These are phyloP conservation scores for Fusarium siculi DNA, from an alignment of 2,329 filamentous ascomycete genomes.

Conservation along the genomic window DNA sequence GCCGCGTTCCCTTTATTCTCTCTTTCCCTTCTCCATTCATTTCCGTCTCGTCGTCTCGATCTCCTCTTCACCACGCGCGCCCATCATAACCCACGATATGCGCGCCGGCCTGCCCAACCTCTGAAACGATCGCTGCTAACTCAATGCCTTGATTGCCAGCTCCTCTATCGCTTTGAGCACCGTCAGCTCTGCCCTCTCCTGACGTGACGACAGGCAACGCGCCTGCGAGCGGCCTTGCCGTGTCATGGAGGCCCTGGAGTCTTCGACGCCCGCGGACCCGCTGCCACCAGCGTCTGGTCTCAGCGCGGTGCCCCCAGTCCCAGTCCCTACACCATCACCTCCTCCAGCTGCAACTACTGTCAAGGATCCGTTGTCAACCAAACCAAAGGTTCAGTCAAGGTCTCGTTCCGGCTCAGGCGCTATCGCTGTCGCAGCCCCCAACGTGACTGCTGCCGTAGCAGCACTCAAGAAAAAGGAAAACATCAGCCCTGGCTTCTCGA, in stretches of 20 bases:
- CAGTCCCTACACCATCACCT: constrained; percentile 34
- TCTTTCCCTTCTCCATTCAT: constrained; percentile 10
- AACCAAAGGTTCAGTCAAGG: constrained; percentile 18
- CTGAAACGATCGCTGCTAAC: constrained; percentile 35
- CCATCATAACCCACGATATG: constrained; percentile 27
- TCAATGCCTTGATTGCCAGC: constrained; percentile 41
- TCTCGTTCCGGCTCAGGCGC: constrained; percentile 36
- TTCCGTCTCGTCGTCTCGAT: not conserved
- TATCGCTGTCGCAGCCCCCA: constrained; percentile 9
- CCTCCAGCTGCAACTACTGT: constrained; percentile 26
- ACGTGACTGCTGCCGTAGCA: constrained; percentile 6
- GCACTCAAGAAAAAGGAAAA: constrained; percentile 31
- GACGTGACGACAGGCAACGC: constrained; percentile 28
- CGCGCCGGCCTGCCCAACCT: constrained; percentile 18
- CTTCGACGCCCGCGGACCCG: constrained; percentile 38
- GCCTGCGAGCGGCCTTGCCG: constrained; percentile 36
- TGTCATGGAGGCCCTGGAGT: constrained; percentile 45
- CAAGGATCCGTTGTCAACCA: constrained; percentile 43
- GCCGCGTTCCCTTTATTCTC: constrained; percentile 9
- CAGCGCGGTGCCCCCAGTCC: constrained; percentile 41
- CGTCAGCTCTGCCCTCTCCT: constrained; percentile 41
- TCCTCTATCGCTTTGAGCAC: constrained; percentile 43
- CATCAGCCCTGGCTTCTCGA: constrained; percentile 22
- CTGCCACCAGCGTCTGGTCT: constrained; percentile 45
- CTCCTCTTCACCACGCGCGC: not conserved